These are phyloP conservation scores for Durio zibethinus DNA, from an alignment of 345 rosid genomes.

Conservation along the genomic window DNA sequence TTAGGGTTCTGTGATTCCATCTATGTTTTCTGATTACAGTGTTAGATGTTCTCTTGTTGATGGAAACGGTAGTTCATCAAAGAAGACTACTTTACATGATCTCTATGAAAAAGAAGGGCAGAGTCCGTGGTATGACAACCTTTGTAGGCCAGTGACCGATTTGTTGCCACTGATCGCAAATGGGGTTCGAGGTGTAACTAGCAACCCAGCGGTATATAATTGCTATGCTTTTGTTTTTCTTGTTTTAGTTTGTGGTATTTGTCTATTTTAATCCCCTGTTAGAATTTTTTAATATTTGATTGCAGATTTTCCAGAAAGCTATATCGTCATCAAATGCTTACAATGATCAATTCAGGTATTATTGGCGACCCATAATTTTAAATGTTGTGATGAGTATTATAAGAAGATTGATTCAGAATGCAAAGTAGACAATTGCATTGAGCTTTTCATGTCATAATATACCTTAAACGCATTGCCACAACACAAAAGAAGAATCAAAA, in stretches of 20 bases:
- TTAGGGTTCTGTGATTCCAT: not conserved
- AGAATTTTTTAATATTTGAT: slow-evolving; percentile 14
- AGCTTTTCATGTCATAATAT: not conserved
- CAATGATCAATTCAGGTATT: slow-evolving; percentile 90
- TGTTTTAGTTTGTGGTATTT: not conserved
- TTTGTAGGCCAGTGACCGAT: slow-evolving; percentile 93
- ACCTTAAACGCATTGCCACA: not conserved
- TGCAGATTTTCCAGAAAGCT: slow-evolving; percentile 98
- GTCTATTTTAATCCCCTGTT: not conserved
- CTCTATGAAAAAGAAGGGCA: slow-evolving; percentile 93
- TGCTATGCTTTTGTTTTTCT: not conserved
- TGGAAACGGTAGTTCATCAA: slow-evolving; percentile 52
- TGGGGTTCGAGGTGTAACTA: slow-evolving; percentile 98
- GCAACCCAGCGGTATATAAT: slow-evolving; percentile 89
- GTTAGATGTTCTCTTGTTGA: slow-evolving; percentile 63
- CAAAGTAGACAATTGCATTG: not conserved
- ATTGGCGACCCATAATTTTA: not conserved
- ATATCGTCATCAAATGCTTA: slow-evolving; percentile 95
- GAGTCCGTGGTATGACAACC: slow-evolving; percentile 99
- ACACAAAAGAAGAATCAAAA: not conserved
- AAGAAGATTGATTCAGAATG: not conserved
- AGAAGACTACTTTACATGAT: slow-evolving; percentile 82
- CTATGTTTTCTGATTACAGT: slow-evolving; percentile 32
- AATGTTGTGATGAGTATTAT: not conserved
- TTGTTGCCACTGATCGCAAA: slow-evolving; percentile 75